Evolutionary conservation across 1,284 basidiomycete species (phyloP).

Genomic region (Ustilago esculenta): DNA sequence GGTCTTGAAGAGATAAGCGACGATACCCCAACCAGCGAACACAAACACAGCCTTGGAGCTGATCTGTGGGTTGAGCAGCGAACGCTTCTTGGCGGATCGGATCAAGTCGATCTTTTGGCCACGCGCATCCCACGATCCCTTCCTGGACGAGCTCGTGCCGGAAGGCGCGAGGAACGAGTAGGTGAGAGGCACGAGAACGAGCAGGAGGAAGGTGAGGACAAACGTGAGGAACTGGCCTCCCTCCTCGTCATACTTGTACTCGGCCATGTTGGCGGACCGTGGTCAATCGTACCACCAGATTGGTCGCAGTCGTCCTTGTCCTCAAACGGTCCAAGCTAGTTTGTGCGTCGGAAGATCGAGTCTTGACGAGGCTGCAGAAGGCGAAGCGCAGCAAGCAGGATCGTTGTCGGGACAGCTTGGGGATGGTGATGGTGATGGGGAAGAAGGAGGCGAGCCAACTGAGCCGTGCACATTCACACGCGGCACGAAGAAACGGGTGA

Average conservation of each 20-base stretch:
- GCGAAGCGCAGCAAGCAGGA: neutral
- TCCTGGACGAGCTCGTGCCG: slow-evolving; percentile 13
- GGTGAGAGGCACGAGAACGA: slow-evolving; percentile 63
- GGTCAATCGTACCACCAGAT: no score
- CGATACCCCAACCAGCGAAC: slow-evolving; percentile 78
- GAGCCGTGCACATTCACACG: neutral
- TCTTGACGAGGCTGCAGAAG: neutral
- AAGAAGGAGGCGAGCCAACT: neutral
- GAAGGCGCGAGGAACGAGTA: slow-evolving; percentile 53
- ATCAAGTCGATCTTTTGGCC: slow-evolving; percentile 61
- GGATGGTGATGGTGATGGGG: neutral
- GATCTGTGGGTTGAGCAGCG: slow-evolving; percentile 55
- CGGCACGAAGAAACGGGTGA: slow-evolving; percentile 11
- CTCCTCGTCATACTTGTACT: slow-evolving; percentile 68
- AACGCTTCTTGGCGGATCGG: slow-evolving; percentile 30
- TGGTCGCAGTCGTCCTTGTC: no score
- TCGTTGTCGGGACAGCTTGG: no score
- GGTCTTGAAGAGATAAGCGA: slow-evolving; percentile 76
- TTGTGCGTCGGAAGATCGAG: neutral
- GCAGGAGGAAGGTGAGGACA: slow-evolving; percentile 63
- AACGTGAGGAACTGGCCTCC: slow-evolving; percentile 66
- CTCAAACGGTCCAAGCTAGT: no score
- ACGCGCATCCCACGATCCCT: slow-evolving; percentile 58
- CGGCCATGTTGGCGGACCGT: slow-evolving; percentile 47
- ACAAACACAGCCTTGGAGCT: slow-evolving; percentile 66